Evolutionary conservation across 2,329 filamentous ascomycete species (phyloP).

Genomic region (Albifimbria verrucaria): DNA sequence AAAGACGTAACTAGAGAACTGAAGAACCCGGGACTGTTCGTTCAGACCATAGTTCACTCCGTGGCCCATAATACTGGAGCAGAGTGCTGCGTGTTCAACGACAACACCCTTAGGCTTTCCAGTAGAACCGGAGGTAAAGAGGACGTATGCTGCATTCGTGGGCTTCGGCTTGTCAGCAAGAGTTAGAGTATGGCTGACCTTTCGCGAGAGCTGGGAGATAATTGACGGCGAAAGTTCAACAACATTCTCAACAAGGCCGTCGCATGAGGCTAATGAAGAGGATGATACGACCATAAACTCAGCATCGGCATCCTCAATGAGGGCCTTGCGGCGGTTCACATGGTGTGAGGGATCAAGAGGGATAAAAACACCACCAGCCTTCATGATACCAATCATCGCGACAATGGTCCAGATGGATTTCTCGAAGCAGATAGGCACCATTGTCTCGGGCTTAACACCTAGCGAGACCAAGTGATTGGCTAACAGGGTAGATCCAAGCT

Average conservation of each 20-base stretch:
- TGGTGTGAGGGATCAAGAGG: conserved; percentile 19
- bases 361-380: conserved; percentile 18
- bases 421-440: conserved; percentile 17
- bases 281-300: not conserved
- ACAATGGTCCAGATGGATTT: conserved; percentile 19
- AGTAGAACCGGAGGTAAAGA: conserved; percentile 21
- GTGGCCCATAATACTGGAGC: conserved; percentile 1
- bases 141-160: conserved; percentile 13
- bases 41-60: conserved; percentile 6
- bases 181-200: too few relatives aligned
- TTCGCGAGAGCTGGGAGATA: too few relatives aligned
- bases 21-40: conserved; percentile 9
- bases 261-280: not conserved
- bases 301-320: not conserved
- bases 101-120: conserved; percentile 20
- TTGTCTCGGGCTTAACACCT: not conserved
- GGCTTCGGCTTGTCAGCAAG: conserved; percentile 2
- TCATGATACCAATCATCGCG: conserved; percentile 19
- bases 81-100: conserved; percentile 13
- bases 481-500: not conserved
- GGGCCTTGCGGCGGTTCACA: too few relatives aligned
- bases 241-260: not conserved
- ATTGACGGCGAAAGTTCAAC: not conserved
- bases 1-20: conserved; percentile 21
- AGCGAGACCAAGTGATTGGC: conserved; percentile 1